phyloP scores from a whole-genome alignment of 306 rosid species.

The Citrullus amarus region DNA sequence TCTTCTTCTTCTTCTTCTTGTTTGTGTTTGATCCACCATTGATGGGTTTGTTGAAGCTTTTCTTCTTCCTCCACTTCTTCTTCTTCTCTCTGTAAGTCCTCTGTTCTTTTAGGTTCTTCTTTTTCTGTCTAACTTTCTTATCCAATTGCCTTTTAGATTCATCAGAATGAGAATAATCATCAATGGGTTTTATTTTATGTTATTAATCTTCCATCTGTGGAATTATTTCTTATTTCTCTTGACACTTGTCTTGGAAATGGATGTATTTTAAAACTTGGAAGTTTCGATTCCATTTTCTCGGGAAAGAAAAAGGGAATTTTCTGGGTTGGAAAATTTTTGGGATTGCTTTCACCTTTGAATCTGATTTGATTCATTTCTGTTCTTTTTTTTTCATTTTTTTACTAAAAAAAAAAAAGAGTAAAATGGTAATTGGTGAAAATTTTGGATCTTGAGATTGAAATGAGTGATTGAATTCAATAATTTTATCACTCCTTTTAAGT shows the following conservation, averaged over 20 bases:
- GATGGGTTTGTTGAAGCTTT: conserved; percentile 1
- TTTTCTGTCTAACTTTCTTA: neutral
- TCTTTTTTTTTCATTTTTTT: neutral
- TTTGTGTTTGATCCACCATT: conserved; percentile 1
- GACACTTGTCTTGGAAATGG: neutral
- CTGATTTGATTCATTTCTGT: neutral
- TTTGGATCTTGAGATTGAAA: neutral
- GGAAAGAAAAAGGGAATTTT: neutral
- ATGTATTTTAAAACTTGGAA: neutral
- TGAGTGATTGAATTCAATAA: neutral
- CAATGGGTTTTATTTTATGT: neutral
- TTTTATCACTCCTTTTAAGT: neutral
- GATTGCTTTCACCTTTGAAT: neutral
- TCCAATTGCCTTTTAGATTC: neutral
- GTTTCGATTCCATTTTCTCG: neutral
- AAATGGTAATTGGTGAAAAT: neutral
- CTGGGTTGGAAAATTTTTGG: neutral
- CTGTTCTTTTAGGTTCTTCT: neutral
- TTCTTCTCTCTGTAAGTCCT: neutral
- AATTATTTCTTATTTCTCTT: neutral
- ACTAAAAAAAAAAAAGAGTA: neutral
- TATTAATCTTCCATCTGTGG: neutral
- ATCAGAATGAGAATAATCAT: neutral
- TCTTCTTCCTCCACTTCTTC: neutral
- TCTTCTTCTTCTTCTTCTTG: neutral